Percentiles rank a stretch among this genome's conserved stretches.
Conservation (phyloP, 2,329 filamentous ascomycete species). For the Decorospora gaudefroyi region DNA sequence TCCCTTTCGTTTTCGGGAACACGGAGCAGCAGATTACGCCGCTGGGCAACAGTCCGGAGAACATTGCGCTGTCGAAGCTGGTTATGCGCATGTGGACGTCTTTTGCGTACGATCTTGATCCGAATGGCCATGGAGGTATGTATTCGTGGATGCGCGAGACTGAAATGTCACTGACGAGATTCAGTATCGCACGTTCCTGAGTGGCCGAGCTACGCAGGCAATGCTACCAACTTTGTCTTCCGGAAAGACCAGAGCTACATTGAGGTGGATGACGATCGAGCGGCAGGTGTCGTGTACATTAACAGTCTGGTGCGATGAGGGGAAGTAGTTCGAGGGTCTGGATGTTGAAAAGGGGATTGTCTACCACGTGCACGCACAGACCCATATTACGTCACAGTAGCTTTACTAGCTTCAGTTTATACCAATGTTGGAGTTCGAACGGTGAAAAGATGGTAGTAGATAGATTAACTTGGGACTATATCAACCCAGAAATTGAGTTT, state of each 20-base stretch:
- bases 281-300: slow-evolving; percentile 30
- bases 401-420: too few species aligned
- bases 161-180: background rate
- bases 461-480: too few species aligned
- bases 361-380: too few species aligned
- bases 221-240: slow-evolving; percentile 36
- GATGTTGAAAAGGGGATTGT: too few species aligned
- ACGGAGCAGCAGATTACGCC: slow-evolving; percentile 34
- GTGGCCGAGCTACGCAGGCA: slow-evolving; percentile 31
- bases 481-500: too few species aligned
- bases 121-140: slow-evolving; percentile 36
- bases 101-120: slow-evolving; percentile 37
- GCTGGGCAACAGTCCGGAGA: slow-evolving; percentile 29
- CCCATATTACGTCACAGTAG: too few species aligned
- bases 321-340: too few species aligned
- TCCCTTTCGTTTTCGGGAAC: slow-evolving; percentile 40
- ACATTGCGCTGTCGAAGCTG: slow-evolving; percentile 27
- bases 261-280: slow-evolving; percentile 30
- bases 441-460: too few species aligned
- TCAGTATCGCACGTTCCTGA: slow-evolving; percentile 17
- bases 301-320: slow-evolving; percentile 29
- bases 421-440: too few species aligned
- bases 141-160: background rate
- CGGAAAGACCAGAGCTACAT: slow-evolving; percentile 34
- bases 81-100: slow-evolving; percentile 42